Conservation (phyloP, 306 rosid genomes). For the Fragaria vesca region DNA sequence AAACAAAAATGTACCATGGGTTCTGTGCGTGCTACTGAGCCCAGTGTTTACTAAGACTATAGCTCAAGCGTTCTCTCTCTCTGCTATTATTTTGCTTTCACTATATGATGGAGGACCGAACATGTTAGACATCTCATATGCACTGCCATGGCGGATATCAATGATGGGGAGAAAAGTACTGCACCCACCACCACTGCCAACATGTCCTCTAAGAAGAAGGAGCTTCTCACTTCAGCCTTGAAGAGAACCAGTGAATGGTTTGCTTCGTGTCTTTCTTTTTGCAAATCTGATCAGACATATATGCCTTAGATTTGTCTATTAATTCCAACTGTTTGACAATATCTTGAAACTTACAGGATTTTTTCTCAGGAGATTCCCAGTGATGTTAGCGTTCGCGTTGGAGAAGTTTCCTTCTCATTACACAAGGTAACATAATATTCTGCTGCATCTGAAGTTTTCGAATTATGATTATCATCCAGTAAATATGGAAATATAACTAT, state of each 20-base stretch:
- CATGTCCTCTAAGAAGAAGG: slow-evolving; percentile 70
- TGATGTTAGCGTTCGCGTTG: slow-evolving; percentile 70
- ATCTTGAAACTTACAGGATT: slow-evolving; percentile 63
- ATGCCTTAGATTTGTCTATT: neutral
- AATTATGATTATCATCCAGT: neutral
- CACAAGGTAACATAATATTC: slow-evolving; percentile 67
- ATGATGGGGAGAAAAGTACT: slow-evolving; percentile 32
- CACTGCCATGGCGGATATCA: slow-evolving; percentile 59
- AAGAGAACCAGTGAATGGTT: slow-evolving; percentile 97
- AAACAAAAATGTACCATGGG: slow-evolving; percentile 34
- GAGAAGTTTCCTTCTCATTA: slow-evolving; percentile 72
- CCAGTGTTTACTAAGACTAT: slow-evolving; percentile 11
- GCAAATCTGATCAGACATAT: slow-evolving; percentile 8
- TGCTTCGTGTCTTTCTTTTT: slow-evolving; percentile 18
- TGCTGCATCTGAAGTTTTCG: slow-evolving; percentile 17
- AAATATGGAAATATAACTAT: neutral
- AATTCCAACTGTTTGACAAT: slow-evolving; percentile 6
- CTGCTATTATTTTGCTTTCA: slow-evolving; percentile 27
- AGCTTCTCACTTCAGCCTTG: slow-evolving; percentile 79
- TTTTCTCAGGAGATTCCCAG: slow-evolving; percentile 97
- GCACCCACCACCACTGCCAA: slow-evolving; percentile 40
- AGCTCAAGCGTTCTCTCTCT: slow-evolving; percentile 21
- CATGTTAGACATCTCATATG: slow-evolving; percentile 31
- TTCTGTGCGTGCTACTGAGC: slow-evolving; percentile 20
- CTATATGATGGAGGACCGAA: slow-evolving; percentile 35